Evolutionary conservation across 1,139 yeast genomes (phyloP), one percentile per base, ranked within the genome.

Genomic region (Pichia kudriavzevii): DNA sequence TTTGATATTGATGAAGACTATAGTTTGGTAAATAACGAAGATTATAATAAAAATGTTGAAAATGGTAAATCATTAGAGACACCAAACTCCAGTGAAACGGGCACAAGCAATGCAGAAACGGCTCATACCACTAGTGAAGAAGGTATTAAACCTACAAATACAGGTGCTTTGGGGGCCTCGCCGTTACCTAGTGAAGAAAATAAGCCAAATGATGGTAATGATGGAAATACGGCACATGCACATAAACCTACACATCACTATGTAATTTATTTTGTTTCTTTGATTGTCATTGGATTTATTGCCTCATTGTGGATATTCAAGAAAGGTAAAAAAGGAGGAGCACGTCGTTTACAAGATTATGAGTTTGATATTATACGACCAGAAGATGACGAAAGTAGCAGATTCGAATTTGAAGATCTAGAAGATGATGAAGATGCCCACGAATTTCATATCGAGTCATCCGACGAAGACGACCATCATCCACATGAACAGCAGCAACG

Each of bases 321-420:
- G 7, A 67, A 43, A 44, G 68, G 72, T 46, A 66, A 70, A 37
- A 61, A 72, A 36, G 58, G 58, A 7, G 42, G 58, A 14, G 69
- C 80, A 50, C 69, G 87, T 59, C 70, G 85, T 59, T 72, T 81
- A 43, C 83, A 77, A 39, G 81, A 79, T 42, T 80, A 74, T 51
- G 93, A 81, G 55, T 81, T 81, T 55, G 93, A 81, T 55, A 79
- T 81, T 30, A 80, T 81, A 34, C 77, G 76, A 13, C 81, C 81
- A 1, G 45, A 43, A 12, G 80, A 74, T 49, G 88, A 80, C 31
- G 67, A 69, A 11, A 44, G 49, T 13, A 39, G 42, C 13, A 24
- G 59, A 49, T 30, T 50, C 29, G 40, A 36, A 24, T 37, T 36
- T 34, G 43, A 38, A 24, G 45, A 42, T 18, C 42, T 38, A 15